Percentiles rank a stretch among this genome's conserved stretches.
Evolutionary conservation across 768 basidiomycete genomes (phyloP).

Genomic region (Lactarius indigo): DNA sequence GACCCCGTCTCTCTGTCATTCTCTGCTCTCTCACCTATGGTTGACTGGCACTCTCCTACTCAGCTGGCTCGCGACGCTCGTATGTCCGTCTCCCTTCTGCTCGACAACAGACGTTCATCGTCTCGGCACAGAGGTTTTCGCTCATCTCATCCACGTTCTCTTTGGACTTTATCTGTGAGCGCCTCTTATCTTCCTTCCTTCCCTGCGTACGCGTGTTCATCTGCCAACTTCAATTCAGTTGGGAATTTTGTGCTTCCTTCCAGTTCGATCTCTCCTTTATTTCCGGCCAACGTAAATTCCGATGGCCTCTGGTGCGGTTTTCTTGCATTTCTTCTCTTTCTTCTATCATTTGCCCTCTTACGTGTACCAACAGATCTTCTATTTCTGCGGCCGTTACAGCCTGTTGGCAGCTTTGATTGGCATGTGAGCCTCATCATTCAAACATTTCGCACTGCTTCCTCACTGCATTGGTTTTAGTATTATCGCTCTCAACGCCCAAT

Average conservation of each 20-base stretch:
- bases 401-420: slow-evolving; percentile 45
- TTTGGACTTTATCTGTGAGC: slow-evolving; percentile 45
- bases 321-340: too few species aligned
- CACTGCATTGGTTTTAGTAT: background rate
- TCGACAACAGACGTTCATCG: background rate
- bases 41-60: slow-evolving; percentile 39
- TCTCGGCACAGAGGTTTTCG: slow-evolving; percentile 35
- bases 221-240: slow-evolving; percentile 30
- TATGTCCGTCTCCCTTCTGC: slow-evolving; percentile 26
- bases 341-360: background rate
- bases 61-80: slow-evolving; percentile 38
- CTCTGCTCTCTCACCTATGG: slow-evolving; percentile 29
- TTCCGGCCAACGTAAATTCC: slow-evolving; percentile 40
- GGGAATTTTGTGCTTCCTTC: slow-evolving; percentile 43
- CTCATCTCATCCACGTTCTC: slow-evolving; percentile 41
- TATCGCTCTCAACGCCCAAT: slow-evolving; percentile 38
- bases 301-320: slow-evolving; percentile 43
- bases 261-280: slow-evolving; percentile 43
- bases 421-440: slow-evolving; percentile 35
- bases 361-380: slow-evolving; percentile 37
- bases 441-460: background rate
- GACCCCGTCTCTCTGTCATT: background rate
- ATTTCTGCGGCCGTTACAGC: slow-evolving; percentile 44
- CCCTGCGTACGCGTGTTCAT: background rate
- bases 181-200: background rate